Evolutionary conservation across 176 grass and related monocot genomes (phyloP), one percentile per base, ranked within the genome.

Genomic region (Oryza glumipatula): DNA sequence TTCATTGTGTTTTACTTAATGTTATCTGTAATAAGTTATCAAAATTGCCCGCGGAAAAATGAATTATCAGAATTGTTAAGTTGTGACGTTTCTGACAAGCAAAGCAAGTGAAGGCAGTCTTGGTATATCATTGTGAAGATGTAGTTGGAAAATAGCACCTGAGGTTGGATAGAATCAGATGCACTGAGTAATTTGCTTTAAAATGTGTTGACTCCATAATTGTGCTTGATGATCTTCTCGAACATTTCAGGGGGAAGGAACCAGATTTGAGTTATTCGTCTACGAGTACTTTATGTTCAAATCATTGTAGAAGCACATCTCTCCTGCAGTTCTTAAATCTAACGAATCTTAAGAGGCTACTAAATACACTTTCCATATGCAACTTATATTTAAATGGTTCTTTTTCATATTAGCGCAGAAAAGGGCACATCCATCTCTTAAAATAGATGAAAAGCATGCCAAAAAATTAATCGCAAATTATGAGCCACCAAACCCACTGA

Each of bases 401-500:
- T 8, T 63, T n/a, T 3, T 22, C 58, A 63, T 21, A 21, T 63
- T 63, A 23, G 58, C 3, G 10, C 22, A 23, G n/a, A 23, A 63
- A 63, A 63, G 23, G n/a, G 8, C n/a, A 63, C 23, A 23, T 22
- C n/a, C 58, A 63, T 63, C 19, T 23, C 58, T 63, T 63, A 12
- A 66, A 11, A 49, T 15, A 51, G 36, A 81, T 26, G 4, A 39
- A 26, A 54, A 60, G 47, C 23, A 9, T 24, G n/a, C n/a, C 54
- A 19, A 58, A 86, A 86, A 26, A 65, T 17, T 51, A 52, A 52
- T 68, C 14, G 28, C 33, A 66, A 44, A 49, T 65, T 79, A 63
- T 66, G 14, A 81, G 35, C 32, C 71, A 49, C 35, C 47, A 58
- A 54, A 41, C 70, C 66, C 43, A 41, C n/a, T 54, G 26, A 8